Evolutionary conservation across 2,329 filamentous ascomycete genomes (phyloP), one percentile per base, ranked within the genome.

Genomic region (Curvularia spicifera): DNA sequence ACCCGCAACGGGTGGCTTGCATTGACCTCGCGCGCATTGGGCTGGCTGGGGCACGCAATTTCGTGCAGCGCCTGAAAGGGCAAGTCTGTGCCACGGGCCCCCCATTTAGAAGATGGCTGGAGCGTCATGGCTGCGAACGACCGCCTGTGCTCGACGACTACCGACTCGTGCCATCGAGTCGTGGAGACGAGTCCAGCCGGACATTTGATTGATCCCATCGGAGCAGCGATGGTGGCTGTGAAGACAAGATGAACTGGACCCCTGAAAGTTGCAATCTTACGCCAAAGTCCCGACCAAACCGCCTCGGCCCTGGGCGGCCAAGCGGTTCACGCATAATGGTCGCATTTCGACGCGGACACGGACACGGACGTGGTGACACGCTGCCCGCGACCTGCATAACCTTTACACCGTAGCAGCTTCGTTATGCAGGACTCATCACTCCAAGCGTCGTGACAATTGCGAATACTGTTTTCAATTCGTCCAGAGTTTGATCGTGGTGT

Each of bases 1-100:
- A 22, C 31, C 48, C 56, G 56, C 59, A 60, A 58, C 63, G 63
- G 63, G 54, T 61, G 63, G 60, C 63, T 61, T 60, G 53, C 48
- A 53, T 53, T 33, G n/a, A 28, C 20, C 37, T 51, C 37, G 33
- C 37, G 47, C 35, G 47, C 18, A 37, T 26, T 22, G 7, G 47
- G 22, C 58, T n/a, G 47, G 15, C 56, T 61, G 44, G 63, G 57
- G 58, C 60, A 51, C 51, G 28, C 31, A 44, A 40, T 56, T 26
- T 53, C 56, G 43, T 26, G 42, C 43, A 35, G 24, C 12, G 35
- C 24, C 46, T 35, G 37, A 31, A 58, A 22, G 33, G 10, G 56
- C 15, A 42, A 47, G 31, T n/a, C 52, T 6, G 47, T 31, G 45
- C 51, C 39, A 53, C 26, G 37, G 13, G 48, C 26, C n/a, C 26